Base-by-base conservation (phyloP, 371 early-diverging fungal species). In the Coemansia sp. region DNA sequence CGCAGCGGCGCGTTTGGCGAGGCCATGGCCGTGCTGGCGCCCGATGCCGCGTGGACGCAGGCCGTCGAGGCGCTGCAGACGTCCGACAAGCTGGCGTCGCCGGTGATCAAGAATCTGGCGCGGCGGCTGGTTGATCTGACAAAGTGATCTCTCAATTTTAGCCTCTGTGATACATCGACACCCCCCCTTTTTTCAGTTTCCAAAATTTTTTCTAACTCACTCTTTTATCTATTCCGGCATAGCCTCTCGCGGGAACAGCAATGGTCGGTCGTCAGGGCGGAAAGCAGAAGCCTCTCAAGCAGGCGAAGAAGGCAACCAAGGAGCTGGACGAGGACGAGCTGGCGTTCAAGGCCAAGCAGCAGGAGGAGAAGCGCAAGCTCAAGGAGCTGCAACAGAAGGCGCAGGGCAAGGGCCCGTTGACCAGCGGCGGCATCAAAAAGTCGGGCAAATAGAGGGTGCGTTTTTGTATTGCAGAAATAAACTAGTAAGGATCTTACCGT, bases 271-370 rank as follows among this genome's bases (percentile, higher is more conserved):
- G 59, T 20, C 48, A 65, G 40, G 65, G 65, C 47, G 65, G 65
- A 48, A 65, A 65, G 59, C 45, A 54, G 49, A 65, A 65, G 59
- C 65, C 65, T 20, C 54, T 65, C 48, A 65, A 59, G 59, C 54
- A 53, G 36, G 34, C 59, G 48, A 65, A 65, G 55, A 65, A 65
- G 59, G 41, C 1, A 0, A 3, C 5, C 2, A 41, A 36, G 13
- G 59, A 55, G 6, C 11, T 16, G 9, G 65, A 65, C 55, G 59
- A 59, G 10, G 55, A 59, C 5, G 65, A 59, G 35, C 2, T 52
- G 16, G 53, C 9, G 8, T 61, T 61, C 36, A 54, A 58, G 59
- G 36, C 26, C 41, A 36, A 58, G 48, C 52, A 59, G 40, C 53
- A 59, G 35, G 58, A 65, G 42, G 55, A 55, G 41, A 52, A 59